phyloP scores from a whole-genome alignment of 2,329 filamentous ascomycete species.

The Madurella fahalii region DNA sequence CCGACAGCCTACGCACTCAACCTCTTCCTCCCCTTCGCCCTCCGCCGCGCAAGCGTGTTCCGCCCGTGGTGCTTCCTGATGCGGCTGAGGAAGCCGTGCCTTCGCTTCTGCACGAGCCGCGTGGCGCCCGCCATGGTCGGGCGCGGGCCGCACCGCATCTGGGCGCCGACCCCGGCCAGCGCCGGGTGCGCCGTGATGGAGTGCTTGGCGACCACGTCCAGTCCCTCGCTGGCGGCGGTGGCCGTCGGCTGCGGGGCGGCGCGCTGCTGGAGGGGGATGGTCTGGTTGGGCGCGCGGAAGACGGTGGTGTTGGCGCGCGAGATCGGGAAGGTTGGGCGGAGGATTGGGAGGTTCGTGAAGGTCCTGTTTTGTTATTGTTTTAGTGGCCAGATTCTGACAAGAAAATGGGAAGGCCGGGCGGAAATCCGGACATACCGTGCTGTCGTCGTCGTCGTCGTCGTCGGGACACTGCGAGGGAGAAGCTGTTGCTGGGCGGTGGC shows the following conservation, averaged over 20 bases:
- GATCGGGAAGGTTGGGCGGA: conserved; percentile 45
- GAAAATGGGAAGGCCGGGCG: conserved; percentile 34
- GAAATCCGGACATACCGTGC: conserved; percentile 28
- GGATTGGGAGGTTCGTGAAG: conserved; percentile 43
- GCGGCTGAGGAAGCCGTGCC: conserved; percentile 54
- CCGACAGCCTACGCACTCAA: conserved; percentile 37
- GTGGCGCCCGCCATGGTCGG: conserved; percentile 54
- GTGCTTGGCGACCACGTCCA: conserved; percentile 44
- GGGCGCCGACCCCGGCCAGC: conserved; percentile 39
- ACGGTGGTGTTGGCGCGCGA: conserved; percentile 20
- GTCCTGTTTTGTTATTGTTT: conserved; percentile 21
- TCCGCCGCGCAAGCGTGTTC: conserved; percentile 50
- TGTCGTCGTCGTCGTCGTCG: neutral
- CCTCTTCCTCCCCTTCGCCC: conserved; percentile 48
- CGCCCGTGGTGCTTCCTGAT: conserved; percentile 48
- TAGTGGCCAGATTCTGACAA: conserved; percentile 16
- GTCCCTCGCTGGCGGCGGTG: conserved; percentile 20
- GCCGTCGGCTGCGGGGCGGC: conserved; percentile 22
- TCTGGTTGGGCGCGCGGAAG: conserved; percentile 27
- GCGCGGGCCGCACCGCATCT: conserved; percentile 56
- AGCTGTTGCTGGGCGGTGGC: neutral
- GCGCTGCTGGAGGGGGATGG: conserved; percentile 31
- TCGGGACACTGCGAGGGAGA: neutral
- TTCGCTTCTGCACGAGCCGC: conserved; percentile 55
- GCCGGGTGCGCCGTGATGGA: conserved; percentile 52